phyloP scores from a whole-genome alignment of 345 rosid genomes.

The Eucalyptus cloeziana region DNA sequence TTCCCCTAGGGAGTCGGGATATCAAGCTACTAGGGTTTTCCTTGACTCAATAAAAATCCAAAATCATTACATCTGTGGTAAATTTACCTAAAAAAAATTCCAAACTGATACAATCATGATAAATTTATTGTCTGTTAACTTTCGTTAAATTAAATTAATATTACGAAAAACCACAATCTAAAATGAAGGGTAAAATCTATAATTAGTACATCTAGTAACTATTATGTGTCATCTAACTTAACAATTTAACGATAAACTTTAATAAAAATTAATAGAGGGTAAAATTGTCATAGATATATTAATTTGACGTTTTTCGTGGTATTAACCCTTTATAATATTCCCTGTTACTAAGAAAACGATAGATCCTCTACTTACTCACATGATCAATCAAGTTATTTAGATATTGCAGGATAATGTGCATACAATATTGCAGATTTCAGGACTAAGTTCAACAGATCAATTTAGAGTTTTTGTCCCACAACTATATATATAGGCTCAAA shows the following conservation, averaged over 20 bases:
- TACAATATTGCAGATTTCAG: too few species aligned
- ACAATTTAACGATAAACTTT: rapidly evolving
- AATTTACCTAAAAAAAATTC: too few species aligned
- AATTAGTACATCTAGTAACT: too few species aligned
- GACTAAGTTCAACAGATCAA: not conserved
- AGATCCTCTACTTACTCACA: not conserved
- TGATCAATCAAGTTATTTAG: not conserved
- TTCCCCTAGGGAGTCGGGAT: not conserved
- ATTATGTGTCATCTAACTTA: rapidly evolving
- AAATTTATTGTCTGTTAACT: too few species aligned
- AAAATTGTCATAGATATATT: too few species aligned
- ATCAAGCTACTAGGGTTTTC: not conserved
- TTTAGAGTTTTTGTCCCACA: too few species aligned
- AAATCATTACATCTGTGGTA: rapidly evolving
- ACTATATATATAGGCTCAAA: not conserved
- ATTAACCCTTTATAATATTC: too few species aligned
- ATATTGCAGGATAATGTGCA: not conserved
- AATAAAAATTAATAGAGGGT: rapidly evolving
- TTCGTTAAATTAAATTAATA: too few species aligned
- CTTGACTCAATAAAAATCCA: too few species aligned
- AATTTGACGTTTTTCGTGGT: too few species aligned
- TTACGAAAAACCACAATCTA: rapidly evolving
- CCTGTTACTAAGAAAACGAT: too few species aligned
- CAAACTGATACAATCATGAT: rapidly evolving
- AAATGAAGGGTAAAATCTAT: rapidly evolving